These are phyloP conservation scores for Nepenthes alata DNA, from an alignment of 179 eudicot species.

Conservation along the genomic window DNA sequence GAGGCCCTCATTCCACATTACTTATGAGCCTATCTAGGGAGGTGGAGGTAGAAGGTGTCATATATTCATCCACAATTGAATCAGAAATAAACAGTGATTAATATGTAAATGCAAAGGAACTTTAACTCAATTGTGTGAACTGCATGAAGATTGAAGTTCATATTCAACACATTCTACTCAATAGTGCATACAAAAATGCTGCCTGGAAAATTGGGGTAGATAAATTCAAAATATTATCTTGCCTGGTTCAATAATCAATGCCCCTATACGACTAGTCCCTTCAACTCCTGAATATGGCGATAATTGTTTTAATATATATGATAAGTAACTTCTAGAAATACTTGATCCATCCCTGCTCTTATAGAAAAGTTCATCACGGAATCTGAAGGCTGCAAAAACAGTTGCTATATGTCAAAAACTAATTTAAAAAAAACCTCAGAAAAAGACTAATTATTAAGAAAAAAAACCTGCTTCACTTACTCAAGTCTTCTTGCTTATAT, in stretches of 20 bases:
- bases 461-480: conserved; percentile 33
- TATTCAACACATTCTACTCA: background rate
- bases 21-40: too few relatives aligned
- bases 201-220: background rate
- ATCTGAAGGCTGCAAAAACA: conserved; percentile 43
- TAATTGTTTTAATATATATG: conserved; percentile 44
- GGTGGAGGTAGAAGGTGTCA: too few relatives aligned
- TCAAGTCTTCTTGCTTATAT: conserved; percentile 23
- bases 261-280: conserved; percentile 46
- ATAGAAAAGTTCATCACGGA: conserved; percentile 53
- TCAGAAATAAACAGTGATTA: too few relatives aligned
- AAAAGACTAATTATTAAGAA: background rate
- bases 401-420: background rate
- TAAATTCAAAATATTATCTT: conserved; percentile 13
- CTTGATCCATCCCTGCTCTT: conserved; percentile 50
- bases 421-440: background rate
- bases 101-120: too few relatives aligned
- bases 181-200: background rate
- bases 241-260: conserved; percentile 93
- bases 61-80: background rate
- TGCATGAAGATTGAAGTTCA: too few relatives aligned
- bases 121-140: too few relatives aligned
- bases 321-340: conserved; percentile 37
- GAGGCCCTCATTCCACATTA: too few relatives aligned
- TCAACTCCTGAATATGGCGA: conserved; percentile 25